These are phyloP conservation scores for Pythium sukuiense DNA, from an alignment of 352 stramenopile genomes.

Conservation along the genomic window DNA sequence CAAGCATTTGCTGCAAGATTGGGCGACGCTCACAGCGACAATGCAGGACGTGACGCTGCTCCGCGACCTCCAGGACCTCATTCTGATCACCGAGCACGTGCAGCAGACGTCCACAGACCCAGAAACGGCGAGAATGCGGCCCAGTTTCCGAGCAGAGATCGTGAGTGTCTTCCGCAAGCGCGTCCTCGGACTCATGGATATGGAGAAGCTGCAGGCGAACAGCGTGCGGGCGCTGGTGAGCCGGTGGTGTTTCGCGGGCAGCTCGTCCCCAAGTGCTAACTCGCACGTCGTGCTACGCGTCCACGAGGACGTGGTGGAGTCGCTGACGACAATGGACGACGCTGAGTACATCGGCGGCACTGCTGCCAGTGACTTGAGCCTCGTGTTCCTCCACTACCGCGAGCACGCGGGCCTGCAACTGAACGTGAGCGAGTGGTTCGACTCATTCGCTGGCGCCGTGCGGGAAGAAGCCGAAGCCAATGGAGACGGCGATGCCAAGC, in stretches of 20 bases:
- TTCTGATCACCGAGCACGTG: conserved; percentile 49
- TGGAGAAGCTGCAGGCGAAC: conserved; percentile 8
- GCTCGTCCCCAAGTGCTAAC: conserved; percentile 1
- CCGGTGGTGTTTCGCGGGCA: background rate
- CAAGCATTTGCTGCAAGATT: conserved; percentile 46
- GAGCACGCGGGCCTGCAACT: conserved; percentile 61
- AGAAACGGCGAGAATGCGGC: conserved; percentile 41
- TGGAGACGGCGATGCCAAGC: background rate
- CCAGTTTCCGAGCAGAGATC: conserved; percentile 52
- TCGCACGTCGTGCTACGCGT: conserved; percentile 39
- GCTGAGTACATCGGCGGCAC: conserved; percentile 7
- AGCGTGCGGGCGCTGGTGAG: background rate
- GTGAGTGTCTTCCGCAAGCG: conserved; percentile 42
- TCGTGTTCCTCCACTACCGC: conserved; percentile 73
- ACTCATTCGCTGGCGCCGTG: conserved; percentile 48
- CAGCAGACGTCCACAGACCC: conserved; percentile 17
- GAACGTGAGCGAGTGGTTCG: conserved; percentile 68
- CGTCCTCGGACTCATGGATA: conserved; percentile 40
- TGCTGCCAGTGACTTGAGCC: conserved; percentile 52
- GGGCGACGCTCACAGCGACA: conserved; percentile 22
- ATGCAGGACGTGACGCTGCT: background rate
- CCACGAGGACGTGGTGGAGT: conserved; percentile 50
- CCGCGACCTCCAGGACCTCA: conserved; percentile 33
- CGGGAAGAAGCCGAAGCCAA: conserved; percentile 24
- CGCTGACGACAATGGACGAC: conserved; percentile 43